Evolutionary conservation across 169 alveolate species (phyloP), one percentile per base, ranked within the genome.

Genomic region (Babesia bovis): DNA sequence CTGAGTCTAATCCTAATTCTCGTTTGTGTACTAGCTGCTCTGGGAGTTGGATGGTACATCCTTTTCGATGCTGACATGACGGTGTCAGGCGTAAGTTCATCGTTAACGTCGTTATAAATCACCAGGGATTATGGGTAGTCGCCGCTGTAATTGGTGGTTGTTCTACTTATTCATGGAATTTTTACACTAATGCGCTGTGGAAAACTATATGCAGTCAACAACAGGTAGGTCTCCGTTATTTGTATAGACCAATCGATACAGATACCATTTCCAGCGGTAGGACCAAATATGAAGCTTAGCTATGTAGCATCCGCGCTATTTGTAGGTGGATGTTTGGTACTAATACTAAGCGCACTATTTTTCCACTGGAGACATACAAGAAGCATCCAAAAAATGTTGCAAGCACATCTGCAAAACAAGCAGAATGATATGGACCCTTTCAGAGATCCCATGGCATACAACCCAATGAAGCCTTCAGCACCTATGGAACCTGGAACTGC

Each of bases 31-130:
- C 25, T 55, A 19, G 82, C 59, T 0, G 76, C 33, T 2, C 17
- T 79, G 56, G 87, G 82, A 33, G n/a, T 79, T 13, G 63, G 38
- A 4, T 79, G 87, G 87, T 56, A 52, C 77, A 25, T 69, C 28
- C 50, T 79, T 32, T 30, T 60, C 17, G 87, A 60, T 0, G 69
- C 45, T 10, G 30, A 28, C 49, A 49, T 70, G 21, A 13, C n/a
- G 40, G 42, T 79, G 17, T 17, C 65, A 17, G 82, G 73, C 38
- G 87, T 79, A 69, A 38, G 87, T 35, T 49, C 45, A 13, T 9
- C 45, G 7, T 9, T 38, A 13, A 38, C 13, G n/a, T 9, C 45
- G 45, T 38, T 9, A 9, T 9, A 9, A 13, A 13, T 38, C 5
- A 38, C 15, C 59, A 78, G 87, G 71, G 71, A 12, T 19, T 53